Conservation (phyloP, 2,329 filamentous ascomycete genomes). For the Emericellopsis cladophorae region DNA sequence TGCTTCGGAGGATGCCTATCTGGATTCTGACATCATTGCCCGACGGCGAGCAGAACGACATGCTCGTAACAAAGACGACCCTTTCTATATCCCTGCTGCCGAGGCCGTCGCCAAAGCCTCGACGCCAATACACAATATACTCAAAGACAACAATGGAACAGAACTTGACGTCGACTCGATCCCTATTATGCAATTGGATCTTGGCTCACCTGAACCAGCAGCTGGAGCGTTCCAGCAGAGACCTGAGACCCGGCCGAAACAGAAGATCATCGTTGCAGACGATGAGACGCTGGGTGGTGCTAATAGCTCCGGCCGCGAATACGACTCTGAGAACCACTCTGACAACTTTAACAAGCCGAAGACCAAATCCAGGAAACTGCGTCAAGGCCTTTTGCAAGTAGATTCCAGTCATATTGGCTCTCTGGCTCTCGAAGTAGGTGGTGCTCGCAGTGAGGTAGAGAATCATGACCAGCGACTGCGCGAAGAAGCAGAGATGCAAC, state of each 20-base stretch:
- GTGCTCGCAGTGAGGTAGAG: slow-evolving; percentile 20
- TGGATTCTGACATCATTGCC: slow-evolving; percentile 63
- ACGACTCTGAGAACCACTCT: slow-evolving; percentile 42
- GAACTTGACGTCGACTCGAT: slow-evolving; percentile 88
- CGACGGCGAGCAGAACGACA: slow-evolving; percentile 62
- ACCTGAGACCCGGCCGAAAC: slow-evolving; percentile 30
- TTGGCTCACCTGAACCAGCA: slow-evolving; percentile 27
- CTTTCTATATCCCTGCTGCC: slow-evolving; percentile 68
- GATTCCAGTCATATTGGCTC: slow-evolving; percentile 72
- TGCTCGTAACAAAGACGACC: slow-evolving; percentile 82
- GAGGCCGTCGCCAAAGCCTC: slow-evolving; percentile 47
- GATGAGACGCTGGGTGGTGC: slow-evolving; percentile 57
- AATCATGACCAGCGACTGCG: slow-evolving; percentile 56
- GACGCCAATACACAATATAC: slow-evolving; percentile 68
- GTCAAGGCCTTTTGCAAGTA: slow-evolving; percentile 61
- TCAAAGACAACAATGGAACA: slow-evolving; percentile 58
- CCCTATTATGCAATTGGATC: slow-evolving; percentile 84
- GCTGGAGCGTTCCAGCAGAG: slow-evolving; percentile 15
- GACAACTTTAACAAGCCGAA: slow-evolving; percentile 30
- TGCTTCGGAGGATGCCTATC: slow-evolving; percentile 48
- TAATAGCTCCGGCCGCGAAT: slow-evolving; percentile 31
- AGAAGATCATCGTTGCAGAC: slow-evolving; percentile 53
- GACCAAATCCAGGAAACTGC: slow-evolving; percentile 33
- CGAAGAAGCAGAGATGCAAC: slow-evolving; percentile 80
- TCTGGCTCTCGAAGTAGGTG: slow-evolving; percentile 47